Evolutionary conservation across 129 eudicot species (phyloP).

Genomic region (Pulicaria dysenterica): DNA sequence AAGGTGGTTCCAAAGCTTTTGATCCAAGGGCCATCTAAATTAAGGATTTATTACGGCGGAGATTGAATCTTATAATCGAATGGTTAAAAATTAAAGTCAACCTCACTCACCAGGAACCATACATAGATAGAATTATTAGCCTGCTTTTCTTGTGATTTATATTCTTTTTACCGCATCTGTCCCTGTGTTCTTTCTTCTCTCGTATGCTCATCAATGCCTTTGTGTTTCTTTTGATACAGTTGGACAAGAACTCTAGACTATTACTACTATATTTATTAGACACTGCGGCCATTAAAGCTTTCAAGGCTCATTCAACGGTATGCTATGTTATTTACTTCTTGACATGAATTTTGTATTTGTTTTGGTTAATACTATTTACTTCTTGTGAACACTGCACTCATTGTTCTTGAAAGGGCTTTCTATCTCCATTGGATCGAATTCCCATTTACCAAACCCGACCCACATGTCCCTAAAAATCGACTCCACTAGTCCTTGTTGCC

Average conservation of each 20-base stretch:
- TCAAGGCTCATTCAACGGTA: constrained; percentile 41
- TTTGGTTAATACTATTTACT: neutral
- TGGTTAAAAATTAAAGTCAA: too few species aligned
- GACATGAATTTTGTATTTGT: neutral
- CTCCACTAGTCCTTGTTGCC: constrained; percentile 70
- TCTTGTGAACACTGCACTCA: constrained; percentile 66
- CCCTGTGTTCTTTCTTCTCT: neutral
- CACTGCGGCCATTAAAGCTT: constrained; percentile 36
- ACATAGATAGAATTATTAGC: too few species aligned
- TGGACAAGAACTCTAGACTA: constrained; percentile 43
- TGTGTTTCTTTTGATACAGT: constrained; percentile 24
- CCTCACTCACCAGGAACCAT: too few species aligned
- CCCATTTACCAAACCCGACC: constrained; percentile 79
- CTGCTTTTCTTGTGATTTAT: neutral
- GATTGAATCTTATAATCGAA: too few species aligned
- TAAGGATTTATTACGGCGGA: too few species aligned
- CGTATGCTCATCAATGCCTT: neutral
- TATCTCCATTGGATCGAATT: constrained; percentile 68
- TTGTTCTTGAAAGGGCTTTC: constrained; percentile 48
- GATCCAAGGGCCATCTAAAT: too few species aligned
- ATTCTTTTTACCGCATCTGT: neutral
- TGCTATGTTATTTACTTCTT: constrained; percentile 5
- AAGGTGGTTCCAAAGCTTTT: too few species aligned
- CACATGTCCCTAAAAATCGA: constrained; percentile 66
- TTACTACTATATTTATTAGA: constrained; percentile 42